These are phyloP conservation scores for Copromyces sp. DNA, from an alignment of 495 filamentous ascomycete genomes.

Conservation along the genomic window DNA sequence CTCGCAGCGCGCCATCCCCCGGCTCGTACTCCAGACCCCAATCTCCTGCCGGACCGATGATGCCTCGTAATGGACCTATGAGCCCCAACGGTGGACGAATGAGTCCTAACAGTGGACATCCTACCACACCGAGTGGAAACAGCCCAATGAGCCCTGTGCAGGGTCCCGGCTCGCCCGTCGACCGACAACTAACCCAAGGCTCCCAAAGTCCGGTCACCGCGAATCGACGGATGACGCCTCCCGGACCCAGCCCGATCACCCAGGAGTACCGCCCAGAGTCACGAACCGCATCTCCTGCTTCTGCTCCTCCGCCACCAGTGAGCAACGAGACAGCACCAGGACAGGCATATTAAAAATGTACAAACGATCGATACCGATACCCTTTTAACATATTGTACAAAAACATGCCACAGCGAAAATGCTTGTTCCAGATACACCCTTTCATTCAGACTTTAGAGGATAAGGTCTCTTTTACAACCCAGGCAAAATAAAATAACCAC, in stretches of 20 bases:
- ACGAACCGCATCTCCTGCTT: not conserved
- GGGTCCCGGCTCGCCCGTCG: not conserved
- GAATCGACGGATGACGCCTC: slow-evolving; percentile 39
- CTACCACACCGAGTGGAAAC: not conserved
- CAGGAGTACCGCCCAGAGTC: slow-evolving; percentile 28
- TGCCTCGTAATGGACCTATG: slow-evolving; percentile 35
- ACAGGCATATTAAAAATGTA: slow-evolving; percentile 34
- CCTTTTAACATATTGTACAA: not conserved
- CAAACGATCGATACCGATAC: not conserved
- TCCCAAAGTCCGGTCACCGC: slow-evolving; percentile 24
- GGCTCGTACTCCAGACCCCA: slow-evolving; percentile 18
- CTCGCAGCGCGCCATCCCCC: slow-evolving; percentile 4
- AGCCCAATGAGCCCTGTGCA: not conserved
- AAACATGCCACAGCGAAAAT: not conserved
- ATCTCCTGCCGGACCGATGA: slow-evolving; percentile 15
- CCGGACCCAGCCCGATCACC: slow-evolving; percentile 53
- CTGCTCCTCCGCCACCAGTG: slow-evolving; percentile 23
- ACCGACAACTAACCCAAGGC: slow-evolving; percentile 3
- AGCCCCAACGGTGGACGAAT: slow-evolving; percentile 17
- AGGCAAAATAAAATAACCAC: not conserved
- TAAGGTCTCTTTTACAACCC: not conserved
- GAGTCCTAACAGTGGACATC: slow-evolving; percentile 4
- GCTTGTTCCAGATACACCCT: not conserved
- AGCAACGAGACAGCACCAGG: slow-evolving; percentile 38
- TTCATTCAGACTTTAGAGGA: not conserved